phyloP scores from a whole-genome alignment of 805 yeast genomes.

The Candida awuae region DNA sequence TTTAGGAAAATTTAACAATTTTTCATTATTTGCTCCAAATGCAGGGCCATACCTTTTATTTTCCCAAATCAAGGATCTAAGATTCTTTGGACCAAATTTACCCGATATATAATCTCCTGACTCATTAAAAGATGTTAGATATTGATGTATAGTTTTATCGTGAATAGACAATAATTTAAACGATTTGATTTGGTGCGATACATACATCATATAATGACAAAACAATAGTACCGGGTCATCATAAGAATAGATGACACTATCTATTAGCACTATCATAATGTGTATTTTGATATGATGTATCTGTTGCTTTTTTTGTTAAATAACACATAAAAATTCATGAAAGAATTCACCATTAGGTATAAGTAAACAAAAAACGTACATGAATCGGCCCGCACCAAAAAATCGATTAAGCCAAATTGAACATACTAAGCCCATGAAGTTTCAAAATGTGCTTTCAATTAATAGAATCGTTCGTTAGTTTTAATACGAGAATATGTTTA shows the following conservation, averaged over 20 bases:
- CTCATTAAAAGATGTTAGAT: constrained; percentile 13
- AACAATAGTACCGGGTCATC: constrained; percentile 10
- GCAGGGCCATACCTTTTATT: constrained; percentile 19
- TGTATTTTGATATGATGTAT: not conserved
- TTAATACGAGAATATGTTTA: too few relatives aligned
- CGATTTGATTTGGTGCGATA: constrained; percentile 3
- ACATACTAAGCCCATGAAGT: too few relatives aligned
- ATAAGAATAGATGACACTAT: constrained; percentile 10
- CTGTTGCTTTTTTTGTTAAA: not conserved
- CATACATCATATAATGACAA: constrained; percentile 10
- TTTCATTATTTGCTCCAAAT: constrained; percentile 13
- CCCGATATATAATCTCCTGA: constrained; percentile 24
- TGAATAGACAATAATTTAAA: constrained; percentile 8
- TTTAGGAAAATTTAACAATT: not conserved
- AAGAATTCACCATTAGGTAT: too few relatives aligned
- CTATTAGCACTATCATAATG: constrained; percentile 11
- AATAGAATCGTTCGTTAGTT: too few relatives aligned
- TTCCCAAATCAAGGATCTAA: constrained; percentile 14
- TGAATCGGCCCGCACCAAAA: too few relatives aligned
- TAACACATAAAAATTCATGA: too few relatives aligned
- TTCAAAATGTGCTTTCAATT: too few relatives aligned
- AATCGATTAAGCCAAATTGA: too few relatives aligned
- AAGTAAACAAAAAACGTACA: too few relatives aligned
- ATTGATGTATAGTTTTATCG: constrained; percentile 9
- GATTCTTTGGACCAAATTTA: constrained; percentile 16